Evolutionary conservation across 306 rosid genomes (phyloP).

Genomic region (Casuarina cunninghamiana): DNA sequence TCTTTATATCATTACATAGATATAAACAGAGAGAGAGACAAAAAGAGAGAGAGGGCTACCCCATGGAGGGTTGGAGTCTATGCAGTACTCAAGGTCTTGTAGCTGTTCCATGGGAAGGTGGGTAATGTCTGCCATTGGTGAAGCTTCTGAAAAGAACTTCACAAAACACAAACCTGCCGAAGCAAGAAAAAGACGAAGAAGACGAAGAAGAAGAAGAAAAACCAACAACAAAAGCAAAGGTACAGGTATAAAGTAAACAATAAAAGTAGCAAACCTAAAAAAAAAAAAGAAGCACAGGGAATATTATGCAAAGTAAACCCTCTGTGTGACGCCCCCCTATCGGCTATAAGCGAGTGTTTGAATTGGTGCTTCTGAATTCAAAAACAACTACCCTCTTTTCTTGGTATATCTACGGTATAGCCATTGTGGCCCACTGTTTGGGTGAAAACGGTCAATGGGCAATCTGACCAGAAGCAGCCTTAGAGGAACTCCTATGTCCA

Average conservation of each 20-base stretch:
- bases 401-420: slow-evolving; percentile 15
- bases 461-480: too few relatives aligned
- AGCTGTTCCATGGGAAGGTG: slow-evolving; percentile 98
- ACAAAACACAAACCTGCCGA: slow-evolving; percentile 31
- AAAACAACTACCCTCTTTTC: slow-evolving; percentile 22
- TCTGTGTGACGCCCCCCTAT: slow-evolving; percentile 34
- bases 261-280: slow-evolving; percentile 30
- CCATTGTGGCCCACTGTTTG: slow-evolving; percentile 10
- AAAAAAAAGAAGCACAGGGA: slow-evolving; percentile 12
- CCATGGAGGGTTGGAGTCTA: slow-evolving; percentile 99
- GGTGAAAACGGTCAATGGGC: background rate
- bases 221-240: slow-evolving; percentile 50
- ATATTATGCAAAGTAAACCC: slow-evolving; percentile 47
- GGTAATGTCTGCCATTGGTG: slow-evolving; percentile 88
- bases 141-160: slow-evolving; percentile 34
- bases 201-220: slow-evolving; percentile 29
- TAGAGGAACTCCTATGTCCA: too few relatives aligned
- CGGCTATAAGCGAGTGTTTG: slow-evolving; percentile 29
- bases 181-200: slow-evolving; percentile 38
- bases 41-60: slow-evolving; percentile 44
- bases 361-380: background rate
- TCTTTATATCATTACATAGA: background rate
- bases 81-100: slow-evolving; percentile 96
- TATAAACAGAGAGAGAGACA: background rate
- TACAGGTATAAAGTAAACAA: slow-evolving; percentile 52